Evolutionary conservation across 768 basidiomycete species (phyloP), one percentile per base, ranked within the genome.

Genomic region (Boletus pseudo-olivaceus): DNA sequence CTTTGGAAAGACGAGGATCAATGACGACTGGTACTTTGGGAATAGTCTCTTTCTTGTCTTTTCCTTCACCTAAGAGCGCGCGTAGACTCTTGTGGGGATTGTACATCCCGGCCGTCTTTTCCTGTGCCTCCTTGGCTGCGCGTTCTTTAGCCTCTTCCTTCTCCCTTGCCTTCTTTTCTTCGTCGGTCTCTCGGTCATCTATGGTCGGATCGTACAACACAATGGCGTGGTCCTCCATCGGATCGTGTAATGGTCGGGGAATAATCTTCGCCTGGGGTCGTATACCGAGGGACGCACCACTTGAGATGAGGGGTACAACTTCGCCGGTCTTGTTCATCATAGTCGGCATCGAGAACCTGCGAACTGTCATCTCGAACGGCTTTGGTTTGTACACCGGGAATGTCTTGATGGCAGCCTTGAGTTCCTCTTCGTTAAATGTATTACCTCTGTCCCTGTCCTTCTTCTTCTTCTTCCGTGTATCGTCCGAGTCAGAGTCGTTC

Each of bases 151-250:
- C 82, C 64, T 89, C 88, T 63, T 88, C 84, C 65, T 85, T 87
- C 63, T 87, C 81, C 35, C 89, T 76, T 54, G 84, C 86, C 67
- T 77, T 83, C 62, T 79, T 78, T 66, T 93, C 93, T 63, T 93
- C 89, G 64, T 93, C 90, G 0, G 93, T 93, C 70, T 95, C 93
- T 59, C 88, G 76, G 65, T 90, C 88, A 66, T 99, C 94, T 44
- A 96, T 85, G 0, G 97, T 98, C 1, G 97, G 97, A 64, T 98
- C 97, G 67, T 92, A 99, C 14, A 98, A 73, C 3, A 99, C 96
- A 56, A 99, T 97, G 1, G 96, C 94, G 71, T 98, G 95, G 62
- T 98, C 94, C 47, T 90, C 85, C 90, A 99, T 95, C 1, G 95
- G 97, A 67, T 99, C 93, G 63, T 95, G 88, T n/a, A 98, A 75